A percentile compares a stretch with the other conserved stretches of the same genome.
Evolutionary conservation across 768 basidiomycete genomes (phyloP).

Genomic region (Grammothele lineata): DNA sequence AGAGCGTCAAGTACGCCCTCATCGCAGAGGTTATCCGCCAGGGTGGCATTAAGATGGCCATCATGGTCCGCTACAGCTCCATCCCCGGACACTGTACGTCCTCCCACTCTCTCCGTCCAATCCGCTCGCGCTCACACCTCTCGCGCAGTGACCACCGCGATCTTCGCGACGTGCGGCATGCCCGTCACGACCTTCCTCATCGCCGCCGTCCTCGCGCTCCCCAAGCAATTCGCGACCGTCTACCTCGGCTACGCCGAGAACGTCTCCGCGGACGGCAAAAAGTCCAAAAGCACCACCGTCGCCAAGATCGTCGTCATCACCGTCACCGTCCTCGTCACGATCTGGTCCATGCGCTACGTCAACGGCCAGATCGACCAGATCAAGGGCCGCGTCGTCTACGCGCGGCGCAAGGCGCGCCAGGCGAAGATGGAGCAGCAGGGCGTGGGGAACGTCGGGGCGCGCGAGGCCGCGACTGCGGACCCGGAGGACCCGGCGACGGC

Average conservation of each 20-base stretch:
- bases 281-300: slow-evolving; percentile 41
- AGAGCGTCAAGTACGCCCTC: slow-evolving; percentile 42
- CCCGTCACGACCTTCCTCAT: slow-evolving; percentile 64
- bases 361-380: slow-evolving; percentile 59
- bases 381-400: slow-evolving; percentile 61
- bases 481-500: not conserved
- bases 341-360: slow-evolving; percentile 81
- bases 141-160: slow-evolving; percentile 67
- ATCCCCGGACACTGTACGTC: slow-evolving; percentile 80
- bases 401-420: slow-evolving; percentile 63
- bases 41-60: slow-evolving; percentile 79
- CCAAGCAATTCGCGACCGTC: slow-evolving; percentile 87
- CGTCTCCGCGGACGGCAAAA: slow-evolving; percentile 24
- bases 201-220: slow-evolving; percentile 76
- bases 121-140: not conserved
- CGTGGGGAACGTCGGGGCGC: not conserved
- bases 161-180: slow-evolving; percentile 88
- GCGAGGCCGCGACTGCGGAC: not conserved
- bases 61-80: slow-evolving; percentile 70
- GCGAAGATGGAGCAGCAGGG: slow-evolving; percentile 27
- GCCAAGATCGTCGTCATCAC: slow-evolving; percentile 63
- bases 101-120: not conserved
- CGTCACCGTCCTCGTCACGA: slow-evolving; percentile 63
- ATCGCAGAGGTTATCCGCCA: slow-evolving; percentile 65
- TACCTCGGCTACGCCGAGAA: slow-evolving; percentile 59